These are phyloP conservation scores for Brassica carinata DNA, from an alignment of 345 rosid genomes.

Conservation along the genomic window DNA sequence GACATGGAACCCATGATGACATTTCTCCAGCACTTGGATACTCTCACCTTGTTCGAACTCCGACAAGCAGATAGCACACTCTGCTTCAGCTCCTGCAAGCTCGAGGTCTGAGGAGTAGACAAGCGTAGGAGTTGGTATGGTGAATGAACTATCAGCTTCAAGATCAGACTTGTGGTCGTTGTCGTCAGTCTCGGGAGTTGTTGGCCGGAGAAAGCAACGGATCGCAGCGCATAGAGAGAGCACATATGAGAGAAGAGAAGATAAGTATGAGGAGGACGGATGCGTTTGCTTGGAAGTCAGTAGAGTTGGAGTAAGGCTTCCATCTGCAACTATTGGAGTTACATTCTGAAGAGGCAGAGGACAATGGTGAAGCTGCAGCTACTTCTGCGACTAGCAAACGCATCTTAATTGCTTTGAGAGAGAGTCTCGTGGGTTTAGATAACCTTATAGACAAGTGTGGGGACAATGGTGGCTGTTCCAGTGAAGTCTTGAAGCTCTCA, in stretches of 20 bases:
- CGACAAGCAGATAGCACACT: constrained; percentile 77
- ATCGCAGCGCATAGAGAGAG: constrained; percentile 62
- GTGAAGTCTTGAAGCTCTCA: constrained; percentile 39
- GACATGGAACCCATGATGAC: constrained; percentile 79
- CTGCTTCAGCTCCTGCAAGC: constrained; percentile 56
- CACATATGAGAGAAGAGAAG: constrained; percentile 62
- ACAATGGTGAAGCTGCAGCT: constrained; percentile 31
- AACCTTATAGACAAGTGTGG: constrained; percentile 31
- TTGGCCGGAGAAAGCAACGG: constrained; percentile 57
- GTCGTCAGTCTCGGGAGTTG: constrained; percentile 17
- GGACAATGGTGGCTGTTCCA: constrained; percentile 34
- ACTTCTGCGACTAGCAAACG: constrained; percentile 28
- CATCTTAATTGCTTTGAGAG: constrained; percentile 28
- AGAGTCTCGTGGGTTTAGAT: constrained; percentile 13
- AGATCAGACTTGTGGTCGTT: constrained; percentile 42
- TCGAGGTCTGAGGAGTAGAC: constrained; percentile 53
- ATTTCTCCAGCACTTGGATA: constrained; percentile 57
- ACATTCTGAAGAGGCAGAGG: constrained; percentile 32
- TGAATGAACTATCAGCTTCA: constrained; percentile 33
- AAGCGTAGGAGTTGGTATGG: constrained; percentile 31
- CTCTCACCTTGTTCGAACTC: constrained; percentile 69
- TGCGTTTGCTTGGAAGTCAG: constrained; percentile 56
- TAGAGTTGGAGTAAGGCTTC: constrained; percentile 45
- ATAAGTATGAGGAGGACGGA: constrained; percentile 53
- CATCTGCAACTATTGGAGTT: constrained; percentile 37